Base-by-base conservation (phyloP, 257 asterid genomes). In the Petunia secreta region DNA sequence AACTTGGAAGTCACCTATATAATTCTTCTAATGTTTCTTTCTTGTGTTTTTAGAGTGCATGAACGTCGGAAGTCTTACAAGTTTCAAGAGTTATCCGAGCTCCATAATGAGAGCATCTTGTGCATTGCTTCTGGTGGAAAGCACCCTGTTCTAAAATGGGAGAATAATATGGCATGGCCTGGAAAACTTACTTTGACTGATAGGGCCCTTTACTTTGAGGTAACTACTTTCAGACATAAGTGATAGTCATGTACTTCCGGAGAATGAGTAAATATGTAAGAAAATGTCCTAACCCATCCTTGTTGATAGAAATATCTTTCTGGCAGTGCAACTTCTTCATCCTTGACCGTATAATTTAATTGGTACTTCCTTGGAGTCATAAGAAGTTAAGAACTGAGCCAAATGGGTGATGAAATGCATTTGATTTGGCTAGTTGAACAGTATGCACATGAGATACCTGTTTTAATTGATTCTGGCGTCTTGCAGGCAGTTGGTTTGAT, bases 141-240 rank as follows among this genome's bases (percentile, higher is more conserved):
- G 87, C 97, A 91, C 77, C 99, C 99, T 34, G 97, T 96, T 64
- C 87, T 96, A 81, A 96, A 81, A 86, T 96, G 99, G 99, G 92
- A 92, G 81, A 92, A 90, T 79, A 91, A 94, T 88, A 86, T 89
- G 87, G 93, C 95, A 54, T 96, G 98, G 99, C 99, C 99, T 0
- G 99, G 99, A 81, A 92, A 88, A 90, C 87, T 93, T 59, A 92
- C 90, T 53, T 87, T 94, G 86, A 96, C 98, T 34, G 97, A 94
- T 83, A 90, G 69, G 84, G 95, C 98, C 65, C 94, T 96, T 66
- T 90, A 94, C 91, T 96, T 96, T 82, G 98, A 96, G 99, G 99
- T 96, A 90, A 60, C 25, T 25, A 25, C 25, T 25, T 25, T 25
- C 25, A 25, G 25, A 25, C 25, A 25, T 73, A 34, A 13, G 10